Evolutionary conservation across 176 grass and related monocot species (phyloP).

Genomic region (Dendrocalamus sinicus): DNA sequence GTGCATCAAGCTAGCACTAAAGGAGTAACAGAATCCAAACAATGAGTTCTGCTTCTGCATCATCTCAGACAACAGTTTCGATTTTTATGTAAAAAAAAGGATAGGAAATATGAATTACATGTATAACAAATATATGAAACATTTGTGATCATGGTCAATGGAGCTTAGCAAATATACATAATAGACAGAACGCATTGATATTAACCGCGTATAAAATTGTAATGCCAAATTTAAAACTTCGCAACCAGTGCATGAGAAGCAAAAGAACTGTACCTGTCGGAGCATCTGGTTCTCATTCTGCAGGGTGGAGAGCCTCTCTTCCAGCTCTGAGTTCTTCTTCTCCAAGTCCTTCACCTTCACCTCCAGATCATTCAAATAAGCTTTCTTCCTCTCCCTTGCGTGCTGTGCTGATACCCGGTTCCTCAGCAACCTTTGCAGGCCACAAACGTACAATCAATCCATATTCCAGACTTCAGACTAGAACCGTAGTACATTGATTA

Average conservation of each 20-base stretch:
- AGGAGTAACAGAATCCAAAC: not conserved
- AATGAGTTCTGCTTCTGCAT: not conserved
- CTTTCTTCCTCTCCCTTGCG: slow-evolving; percentile 91
- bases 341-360: slow-evolving; percentile 73
- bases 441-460: slow-evolving; percentile 34
- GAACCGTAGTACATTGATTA: not conserved
- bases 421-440: slow-evolving; percentile 68
- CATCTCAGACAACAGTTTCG: not conserved
- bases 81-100: not conserved
- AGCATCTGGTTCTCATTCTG: slow-evolving; percentile 97
- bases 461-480: not conserved
- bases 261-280: slow-evolving; percentile 58
- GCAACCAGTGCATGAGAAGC: not conserved
- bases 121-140: not conserved
- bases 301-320: slow-evolving; percentile 75
- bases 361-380: slow-evolving; percentile 78
- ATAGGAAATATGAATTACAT: not conserved
- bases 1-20: not conserved
- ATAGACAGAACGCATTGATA: not conserved
- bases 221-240: not conserved
- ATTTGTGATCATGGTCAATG: not conserved
- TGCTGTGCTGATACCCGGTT: slow-evolving; percentile 87
- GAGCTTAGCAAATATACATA: not conserved
- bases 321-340: slow-evolving; percentile 73
- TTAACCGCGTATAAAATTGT: not conserved